Conservation (phyloP, 768 basidiomycete genomes). For the Mycena indigotica region DNA sequence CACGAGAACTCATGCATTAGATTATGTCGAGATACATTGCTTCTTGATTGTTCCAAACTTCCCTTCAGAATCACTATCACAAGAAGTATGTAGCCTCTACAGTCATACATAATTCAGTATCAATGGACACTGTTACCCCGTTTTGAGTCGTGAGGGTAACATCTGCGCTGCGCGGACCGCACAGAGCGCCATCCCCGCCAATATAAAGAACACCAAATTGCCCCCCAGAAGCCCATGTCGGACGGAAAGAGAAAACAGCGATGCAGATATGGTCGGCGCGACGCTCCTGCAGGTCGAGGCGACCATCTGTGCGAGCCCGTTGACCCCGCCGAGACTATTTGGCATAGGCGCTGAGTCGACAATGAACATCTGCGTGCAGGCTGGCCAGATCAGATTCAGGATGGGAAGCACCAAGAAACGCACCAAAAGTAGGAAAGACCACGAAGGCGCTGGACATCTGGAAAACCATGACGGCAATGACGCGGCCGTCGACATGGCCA, state of each 20-base stretch:
- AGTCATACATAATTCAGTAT: no score
- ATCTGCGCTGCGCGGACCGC: neutral
- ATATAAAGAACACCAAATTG: neutral
- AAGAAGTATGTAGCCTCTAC: no score
- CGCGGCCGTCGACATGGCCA: slow-evolving; percentile 35
- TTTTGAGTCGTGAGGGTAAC: no score
- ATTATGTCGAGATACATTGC: no score
- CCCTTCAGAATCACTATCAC: no score
- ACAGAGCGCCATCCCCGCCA: neutral
- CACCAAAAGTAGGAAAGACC: neutral
- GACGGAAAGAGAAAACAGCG: neutral
- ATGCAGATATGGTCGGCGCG: neutral
- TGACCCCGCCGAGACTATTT: neutral
- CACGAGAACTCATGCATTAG: no score
- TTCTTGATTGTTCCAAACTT: no score
- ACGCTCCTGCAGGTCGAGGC: neutral
- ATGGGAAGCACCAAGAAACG: neutral
- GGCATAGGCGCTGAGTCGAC: neutral
- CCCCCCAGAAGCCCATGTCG: neutral
- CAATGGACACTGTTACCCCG: no score
- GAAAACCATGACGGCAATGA: slow-evolving; percentile 33
- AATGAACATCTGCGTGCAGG: neutral
- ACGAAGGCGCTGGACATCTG: slow-evolving; percentile 28
- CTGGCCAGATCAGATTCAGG: neutral
- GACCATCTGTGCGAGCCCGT: neutral